Base-by-base conservation (phyloP, 306 rosid species). In the Dryas octopetala region DNA sequence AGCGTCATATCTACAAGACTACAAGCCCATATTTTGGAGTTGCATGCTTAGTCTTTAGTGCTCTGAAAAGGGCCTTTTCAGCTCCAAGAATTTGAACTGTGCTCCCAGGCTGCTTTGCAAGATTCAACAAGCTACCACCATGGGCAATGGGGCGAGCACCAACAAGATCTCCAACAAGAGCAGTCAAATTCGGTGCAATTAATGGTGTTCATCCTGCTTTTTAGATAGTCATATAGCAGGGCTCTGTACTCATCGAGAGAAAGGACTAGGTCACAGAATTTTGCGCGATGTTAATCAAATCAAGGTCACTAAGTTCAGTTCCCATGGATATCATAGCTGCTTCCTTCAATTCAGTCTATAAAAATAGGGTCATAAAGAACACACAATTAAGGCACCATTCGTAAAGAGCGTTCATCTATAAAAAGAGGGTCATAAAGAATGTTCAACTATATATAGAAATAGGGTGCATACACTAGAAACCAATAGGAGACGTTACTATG, bases 101-200 rank as follows among this genome's bases (percentile, higher is more conserved):
- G 73, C 97, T 95, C 45, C 97, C 97, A 47, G 98, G 98, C 89
- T 95, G 97, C 89, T 95, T 95, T 5, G 98, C 93, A 76, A 91
- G 97, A 81, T 91, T 95, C 61, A 92, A 2, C 81, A 95, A 84
- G 81, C 98, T 90, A 66, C 97, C 97, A 1, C 97, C 98, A 68
- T 90, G 97, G 43, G 98, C 93, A 64, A 95, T 95, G 79, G 90
- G 97, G 66, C 98, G 96, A 74, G 98, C 98, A 80, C 97, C 97
- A 45, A 95, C 97, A 11, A 95, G 97, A 84, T 95, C 98, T 49
- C 98, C 97, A 17, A 95, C 97, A 72, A 95, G 79, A 38, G 92
- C 92, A 68, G 97, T 95, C 90, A 95, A 89, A 83, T 95, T 95
- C 32, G 97, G 97, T 9, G 98, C 97, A 23, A 23, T 23, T 23